A percentile compares a stretch with the other conserved stretches of the same genome.
Evolutionary conservation across 805 yeast species (phyloP).

Genomic region (Cephaloascus albidus): DNA sequence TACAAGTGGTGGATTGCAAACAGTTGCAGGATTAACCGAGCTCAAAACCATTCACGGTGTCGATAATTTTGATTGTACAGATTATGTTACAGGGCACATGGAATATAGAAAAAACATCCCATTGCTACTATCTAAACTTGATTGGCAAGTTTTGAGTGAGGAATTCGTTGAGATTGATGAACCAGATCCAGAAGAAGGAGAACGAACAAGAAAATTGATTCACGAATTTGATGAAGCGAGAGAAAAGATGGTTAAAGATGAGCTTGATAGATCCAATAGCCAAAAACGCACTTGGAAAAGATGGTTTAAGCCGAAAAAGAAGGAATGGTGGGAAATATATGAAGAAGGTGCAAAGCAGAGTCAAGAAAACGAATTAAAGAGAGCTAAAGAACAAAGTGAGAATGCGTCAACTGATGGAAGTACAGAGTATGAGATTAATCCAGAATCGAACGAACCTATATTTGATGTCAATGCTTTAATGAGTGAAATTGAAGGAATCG

Average conservation of each 20-base stretch:
- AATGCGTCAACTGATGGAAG: slow-evolving; percentile 6
- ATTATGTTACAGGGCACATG: slow-evolving; percentile 89
- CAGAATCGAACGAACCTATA: slow-evolving; percentile 14
- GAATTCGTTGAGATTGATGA: slow-evolving; percentile 95
- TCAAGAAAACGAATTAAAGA: slow-evolving; percentile 9
- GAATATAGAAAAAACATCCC: slow-evolving; percentile 95
- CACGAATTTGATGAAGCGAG: slow-evolving; percentile 83
- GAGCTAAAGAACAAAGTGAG: slow-evolving; percentile 8
- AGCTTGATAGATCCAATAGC: slow-evolving; percentile 15
- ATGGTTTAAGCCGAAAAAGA: slow-evolving; percentile 38
- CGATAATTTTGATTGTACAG: slow-evolving; percentile 85
- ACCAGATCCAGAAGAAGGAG: slow-evolving; percentile 82
- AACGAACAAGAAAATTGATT: slow-evolving; percentile 74
- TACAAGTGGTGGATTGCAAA: slow-evolving; percentile 85
- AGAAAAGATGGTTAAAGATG: slow-evolving; percentile 42
- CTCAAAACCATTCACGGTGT: slow-evolving; percentile 53
- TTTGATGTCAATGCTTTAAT: slow-evolving; percentile 37
- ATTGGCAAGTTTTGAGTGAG: slow-evolving; percentile 78
- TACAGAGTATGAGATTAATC: slow-evolving; percentile 2
- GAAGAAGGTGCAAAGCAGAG: slow-evolving; percentile 27
- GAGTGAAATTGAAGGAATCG: slow-evolving; percentile 35
- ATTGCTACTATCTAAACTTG: slow-evolving; percentile 52
- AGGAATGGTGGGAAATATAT: slow-evolving; percentile 51
- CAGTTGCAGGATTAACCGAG: slow-evolving; percentile 86
- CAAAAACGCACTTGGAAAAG: slow-evolving; percentile 36